phyloP scores from a whole-genome alignment of 345 rosid genomes.

The Linum lewisii region DNA sequence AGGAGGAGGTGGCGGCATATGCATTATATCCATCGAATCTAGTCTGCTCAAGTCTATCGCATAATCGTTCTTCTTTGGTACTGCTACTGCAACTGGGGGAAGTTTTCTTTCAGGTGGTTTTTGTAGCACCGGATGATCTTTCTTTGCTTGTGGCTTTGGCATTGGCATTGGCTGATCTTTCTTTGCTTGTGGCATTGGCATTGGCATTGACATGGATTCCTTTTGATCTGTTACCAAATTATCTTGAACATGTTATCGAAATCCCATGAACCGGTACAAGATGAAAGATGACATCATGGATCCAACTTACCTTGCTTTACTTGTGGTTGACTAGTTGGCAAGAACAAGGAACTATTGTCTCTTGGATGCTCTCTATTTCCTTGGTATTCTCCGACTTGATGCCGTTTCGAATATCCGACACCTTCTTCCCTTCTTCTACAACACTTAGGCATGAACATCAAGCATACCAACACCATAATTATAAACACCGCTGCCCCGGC shows the following conservation, averaged over 20 bases:
- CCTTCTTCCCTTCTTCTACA: constrained; percentile 40
- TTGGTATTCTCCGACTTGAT: constrained; percentile 57
- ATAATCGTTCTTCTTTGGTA: constrained; percentile 36
- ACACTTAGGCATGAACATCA: constrained; percentile 49
- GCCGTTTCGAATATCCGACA: constrained; percentile 41
- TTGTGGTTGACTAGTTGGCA: constrained; percentile 31
- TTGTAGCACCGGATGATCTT: constrained; percentile 16
- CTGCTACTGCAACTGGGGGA: constrained; percentile 16
- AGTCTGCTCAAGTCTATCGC: constrained; percentile 46
- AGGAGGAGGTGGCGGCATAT: constrained; percentile 33
- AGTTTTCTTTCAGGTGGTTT: neutral
- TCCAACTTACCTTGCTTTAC: constrained; percentile 45
- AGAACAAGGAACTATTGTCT: constrained; percentile 31
- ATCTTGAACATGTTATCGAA: neutral
- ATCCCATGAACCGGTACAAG: neutral
- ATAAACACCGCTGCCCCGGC: constrained; percentile 48
- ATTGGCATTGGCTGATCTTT: constrained; percentile 18
- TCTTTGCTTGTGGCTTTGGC: neutral
- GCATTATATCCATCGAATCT: constrained; percentile 21
- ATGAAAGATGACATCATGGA: constrained; percentile 7
- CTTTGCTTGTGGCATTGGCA: neutral
- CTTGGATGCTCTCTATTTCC: constrained; percentile 52
- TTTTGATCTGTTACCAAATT: constrained; percentile 35
- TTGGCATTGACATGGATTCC: constrained; percentile 15
- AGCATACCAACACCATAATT: constrained; percentile 41